Conservation (phyloP, 2,329 filamentous ascomycete genomes). For the Fusarium mundagurra region DNA sequence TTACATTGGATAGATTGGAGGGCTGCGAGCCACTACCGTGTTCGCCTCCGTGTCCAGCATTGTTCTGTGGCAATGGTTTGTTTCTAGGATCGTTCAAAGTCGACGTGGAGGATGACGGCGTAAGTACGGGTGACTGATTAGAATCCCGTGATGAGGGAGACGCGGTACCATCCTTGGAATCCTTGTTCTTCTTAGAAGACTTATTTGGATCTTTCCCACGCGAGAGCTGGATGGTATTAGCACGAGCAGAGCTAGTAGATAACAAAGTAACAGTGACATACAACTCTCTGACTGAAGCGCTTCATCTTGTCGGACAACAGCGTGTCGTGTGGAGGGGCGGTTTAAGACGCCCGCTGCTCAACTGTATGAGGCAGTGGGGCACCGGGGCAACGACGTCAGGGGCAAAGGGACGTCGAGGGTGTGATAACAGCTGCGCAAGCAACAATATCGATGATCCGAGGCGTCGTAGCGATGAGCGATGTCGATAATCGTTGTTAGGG, state of each 20-base stretch:
- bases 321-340: slow-evolving; percentile 41
- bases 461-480: slow-evolving; percentile 28
- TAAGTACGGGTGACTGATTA: slow-evolving; percentile 71
- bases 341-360: slow-evolving; percentile 42
- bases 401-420: slow-evolving; percentile 37
- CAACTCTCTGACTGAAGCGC: slow-evolving; percentile 96
- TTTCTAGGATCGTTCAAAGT: slow-evolving; percentile 86
- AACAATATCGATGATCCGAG: slow-evolving; percentile 24
- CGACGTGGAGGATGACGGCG: slow-evolving; percentile 89
- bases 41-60: slow-evolving; percentile 55
- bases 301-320: slow-evolving; percentile 77
- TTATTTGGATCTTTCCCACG: slow-evolving; percentile 89
- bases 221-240: slow-evolving; percentile 74
- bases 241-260: neutral
- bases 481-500: slow-evolving; percentile 24
- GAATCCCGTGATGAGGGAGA: slow-evolving; percentile 75
- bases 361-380: slow-evolving; percentile 42
- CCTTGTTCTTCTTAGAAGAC: slow-evolving; percentile 80
- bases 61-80: slow-evolving; percentile 76
- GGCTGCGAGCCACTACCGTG: slow-evolving; percentile 54
- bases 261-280: slow-evolving; percentile 62
- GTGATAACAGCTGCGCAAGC: slow-evolving; percentile 31
- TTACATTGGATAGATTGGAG: slow-evolving; percentile 49
- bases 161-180: slow-evolving; percentile 78
- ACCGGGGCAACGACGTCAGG: slow-evolving; percentile 48